Evolutionary conservation across 768 basidiomycete genomes (phyloP), one percentile per base, ranked within the genome.

Genomic region (Boletus speciosus): DNA sequence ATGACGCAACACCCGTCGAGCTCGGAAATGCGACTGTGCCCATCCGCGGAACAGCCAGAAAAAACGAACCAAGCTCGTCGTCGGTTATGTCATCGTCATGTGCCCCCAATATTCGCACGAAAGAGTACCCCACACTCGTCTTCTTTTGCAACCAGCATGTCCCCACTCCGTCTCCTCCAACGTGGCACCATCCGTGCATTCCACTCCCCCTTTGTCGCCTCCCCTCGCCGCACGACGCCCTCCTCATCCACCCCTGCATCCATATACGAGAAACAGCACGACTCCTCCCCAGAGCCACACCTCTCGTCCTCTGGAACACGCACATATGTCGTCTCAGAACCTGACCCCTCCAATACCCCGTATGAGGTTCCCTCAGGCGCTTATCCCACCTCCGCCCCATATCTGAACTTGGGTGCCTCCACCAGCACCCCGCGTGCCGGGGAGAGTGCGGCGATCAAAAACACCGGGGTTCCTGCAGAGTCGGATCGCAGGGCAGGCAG

Each of bases 321-420:
- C 53, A 85, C 83, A 34, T 85, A 89, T 62, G 85, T 89, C 58
- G 87, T 88, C 58, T 87, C 85, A 32, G 77, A 86, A 66, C 87
- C 87, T 37, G 85, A 88, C 70, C 77, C 80, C 34, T 73, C 81
- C 52, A 66, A 82, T 51, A 78, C 76, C 40, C 80, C 81, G 32
- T 88, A 87, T 61, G 73, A 79, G 59, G 85, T 90, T n/a, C 87
- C 87, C 2, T 80, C 82, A 11, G 87, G 88, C 59, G 87, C 86
- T 6, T 84, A 83, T 66, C 77, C 80, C 39, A 74, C 75, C 31
- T 77, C 79, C 21, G 67, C 75, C 2, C 73, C 82, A 16, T 79
- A 78, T 64, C 68, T 74, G 51, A 74, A 73, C 63, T 76, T 70
- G 68, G 52, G 68, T 12, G 48, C 78, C 35, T 71, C 80, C 6